Evolutionary conservation across 1,284 basidiomycete genomes (phyloP), one percentile per base, ranked within the genome.

Genomic region (Golubevia sp.): DNA sequence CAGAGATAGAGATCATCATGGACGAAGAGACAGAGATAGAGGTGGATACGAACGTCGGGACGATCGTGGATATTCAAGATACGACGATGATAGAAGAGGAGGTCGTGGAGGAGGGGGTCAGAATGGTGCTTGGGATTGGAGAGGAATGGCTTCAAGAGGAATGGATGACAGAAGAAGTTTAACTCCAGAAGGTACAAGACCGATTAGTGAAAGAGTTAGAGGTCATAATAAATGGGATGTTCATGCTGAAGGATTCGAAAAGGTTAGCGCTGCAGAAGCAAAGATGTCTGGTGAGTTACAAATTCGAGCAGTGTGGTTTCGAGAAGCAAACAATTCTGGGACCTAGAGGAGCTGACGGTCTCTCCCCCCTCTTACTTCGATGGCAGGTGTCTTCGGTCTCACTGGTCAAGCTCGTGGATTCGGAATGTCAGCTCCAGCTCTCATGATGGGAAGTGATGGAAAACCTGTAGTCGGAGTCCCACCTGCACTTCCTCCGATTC

Each of bases 171-270:
- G 68, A 59, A 61, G 73, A 49, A 82, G 79, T 48, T 79, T 77
- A 4, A 81, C 79, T 30, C 80, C 80, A 6, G 71, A 73, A 44
- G 77, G 73, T 1, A 82, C 80, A 15, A 69, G 71, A 30, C 79
- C 74, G 2, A 70, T 83, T 64, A 77, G 76, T 61, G 68, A 79
- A 64, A 69, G 73, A 15, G 38, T 58, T 5, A 59, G 76, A 38
- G 64, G 62, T 2, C 59, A 67, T 25, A 70, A 64, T 54, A 74
- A 74, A 27, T 83, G 80, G 80, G 76, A 82, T 55, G 68, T 80
- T 5, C 62, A 63, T 18, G 72, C 80, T 4, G 68, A 67, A 4
- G 80, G 80, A 26, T 83, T 78, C 44, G 77, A 83, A 62, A 69
- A 70, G 4, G 74, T 75, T 5, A 69, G 73, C 21, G 75, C 80